phyloP scores from a whole-genome alignment of 2,329 filamentous ascomycete genomes.

The Apiospora sp. region DNA sequence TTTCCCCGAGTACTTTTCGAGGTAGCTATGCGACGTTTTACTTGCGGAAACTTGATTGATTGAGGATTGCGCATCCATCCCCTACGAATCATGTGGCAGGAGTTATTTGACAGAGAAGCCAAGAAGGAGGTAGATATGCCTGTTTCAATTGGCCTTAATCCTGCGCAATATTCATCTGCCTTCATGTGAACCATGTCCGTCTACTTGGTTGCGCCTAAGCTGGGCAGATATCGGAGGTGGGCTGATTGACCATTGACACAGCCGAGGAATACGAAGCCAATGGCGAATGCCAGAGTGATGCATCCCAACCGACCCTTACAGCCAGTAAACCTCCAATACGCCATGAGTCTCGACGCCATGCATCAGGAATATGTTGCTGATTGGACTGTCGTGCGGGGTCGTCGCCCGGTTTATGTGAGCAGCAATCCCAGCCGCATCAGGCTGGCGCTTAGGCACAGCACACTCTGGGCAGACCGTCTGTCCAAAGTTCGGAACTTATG shows the following conservation, averaged over 20 bases:
- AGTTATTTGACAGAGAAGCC: not conserved
- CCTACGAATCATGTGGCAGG: not conserved
- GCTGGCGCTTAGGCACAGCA: not conserved
- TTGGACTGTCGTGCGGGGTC: not conserved
- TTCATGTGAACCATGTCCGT: too few species aligned
- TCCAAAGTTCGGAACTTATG: too few species aligned
- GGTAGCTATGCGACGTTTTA: not conserved
- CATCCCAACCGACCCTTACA: too few species aligned
- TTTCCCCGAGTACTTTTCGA: not conserved
- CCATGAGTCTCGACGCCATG: too few species aligned
- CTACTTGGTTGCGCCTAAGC: too few species aligned
- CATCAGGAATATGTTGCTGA: not conserved
- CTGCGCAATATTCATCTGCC: too few species aligned
- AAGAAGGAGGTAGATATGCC: not conserved
- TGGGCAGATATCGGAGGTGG: too few species aligned
- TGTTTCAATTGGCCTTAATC: not conserved
- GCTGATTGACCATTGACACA: too few species aligned
- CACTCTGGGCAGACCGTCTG: not conserved
- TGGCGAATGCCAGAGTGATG: too few species aligned
- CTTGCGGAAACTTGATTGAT: not conserved
- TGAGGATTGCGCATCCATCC: not conserved
- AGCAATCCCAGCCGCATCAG: not conserved
- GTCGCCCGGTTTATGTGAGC: not conserved
- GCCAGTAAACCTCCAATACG: too few species aligned
- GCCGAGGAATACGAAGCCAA: too few species aligned